phyloP scores from a whole-genome alignment of 345 rosid genomes.

The Eutrema yunnanense region DNA sequence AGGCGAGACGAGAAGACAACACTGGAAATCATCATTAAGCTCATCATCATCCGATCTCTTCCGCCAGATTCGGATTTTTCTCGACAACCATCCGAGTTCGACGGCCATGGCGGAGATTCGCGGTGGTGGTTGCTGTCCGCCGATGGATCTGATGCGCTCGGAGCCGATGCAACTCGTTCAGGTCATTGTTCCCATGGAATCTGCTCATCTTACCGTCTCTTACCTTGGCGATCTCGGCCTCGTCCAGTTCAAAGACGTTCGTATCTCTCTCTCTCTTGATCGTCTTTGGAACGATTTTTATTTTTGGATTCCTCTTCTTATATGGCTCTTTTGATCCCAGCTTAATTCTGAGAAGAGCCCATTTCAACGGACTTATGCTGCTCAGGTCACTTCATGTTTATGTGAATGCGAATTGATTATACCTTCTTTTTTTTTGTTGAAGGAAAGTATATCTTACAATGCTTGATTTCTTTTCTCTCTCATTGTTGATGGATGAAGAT shows the following conservation, averaged over 20 bases:
- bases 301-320: not conserved
- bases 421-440: not conserved
- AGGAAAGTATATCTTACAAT: not conserved
- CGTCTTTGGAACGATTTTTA: not conserved
- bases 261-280: conserved; percentile 31
- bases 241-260: conserved; percentile 91
- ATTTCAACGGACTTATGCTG: conserved; percentile 91
- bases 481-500: conserved; percentile 42
- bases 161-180: conserved; percentile 95
- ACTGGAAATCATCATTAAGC: not conserved
- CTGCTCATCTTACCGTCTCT: conserved; percentile 81
- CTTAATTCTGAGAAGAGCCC: conserved; percentile 90
- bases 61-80: not conserved
- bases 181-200: conserved; percentile 85
- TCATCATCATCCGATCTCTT: conserved; percentile 11
- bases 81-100: not conserved
- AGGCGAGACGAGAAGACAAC: conserved; percentile 8
- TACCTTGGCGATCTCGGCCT: conserved; percentile 92
- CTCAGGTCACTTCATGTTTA: conserved; percentile 49
- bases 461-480: not conserved
- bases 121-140: conserved; percentile 76
- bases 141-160: conserved; percentile 94
- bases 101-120: conserved; percentile 41
- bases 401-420: not conserved
- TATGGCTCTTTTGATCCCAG: conserved; percentile 41